Conservation (phyloP, 129 eudicot genomes). For the Rutidosis leptorrhynchoides region DNA sequence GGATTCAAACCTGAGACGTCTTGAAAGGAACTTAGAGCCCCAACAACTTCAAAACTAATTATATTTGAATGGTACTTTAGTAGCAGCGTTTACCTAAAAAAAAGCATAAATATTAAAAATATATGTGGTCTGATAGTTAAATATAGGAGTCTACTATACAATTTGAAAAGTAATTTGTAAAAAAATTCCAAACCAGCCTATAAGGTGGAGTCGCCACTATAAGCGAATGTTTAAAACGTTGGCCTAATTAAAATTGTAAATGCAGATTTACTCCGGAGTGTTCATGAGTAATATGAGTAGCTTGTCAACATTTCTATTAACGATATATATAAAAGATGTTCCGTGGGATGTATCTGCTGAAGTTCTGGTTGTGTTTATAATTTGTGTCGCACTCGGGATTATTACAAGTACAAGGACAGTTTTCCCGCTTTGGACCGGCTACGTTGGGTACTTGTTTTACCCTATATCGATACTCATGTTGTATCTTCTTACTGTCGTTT, state of each 20-base stretch:
- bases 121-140: no score
- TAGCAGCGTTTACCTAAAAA: no score
- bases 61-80: no score
- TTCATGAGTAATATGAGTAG: slow-evolving; percentile 62
- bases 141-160: no score
- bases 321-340: slow-evolving; percentile 46
- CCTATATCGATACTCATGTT: slow-evolving; percentile 49
- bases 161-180: no score
- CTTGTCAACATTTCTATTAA: slow-evolving; percentile 43
- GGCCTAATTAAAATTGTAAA: background rate
- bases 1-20: no score
- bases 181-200: no score
- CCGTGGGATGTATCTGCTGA: slow-evolving; percentile 71
- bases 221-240: no score
- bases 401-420: slow-evolving; percentile 44
- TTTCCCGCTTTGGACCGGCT: slow-evolving; percentile 62
- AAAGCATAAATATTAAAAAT: no score
- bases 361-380: slow-evolving; percentile 54
- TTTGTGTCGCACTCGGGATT: slow-evolving; percentile 48
- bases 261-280: slow-evolving; percentile 63
- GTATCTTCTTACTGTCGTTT: slow-evolving; percentile 44
- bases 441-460: slow-evolving; percentile 46
- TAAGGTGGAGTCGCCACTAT: no score
- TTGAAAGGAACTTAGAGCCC: no score
- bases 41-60: no score